Conservation (phyloP, 2,329 filamentous ascomycete species). For the Endoconidiophora laricicola region DNA sequence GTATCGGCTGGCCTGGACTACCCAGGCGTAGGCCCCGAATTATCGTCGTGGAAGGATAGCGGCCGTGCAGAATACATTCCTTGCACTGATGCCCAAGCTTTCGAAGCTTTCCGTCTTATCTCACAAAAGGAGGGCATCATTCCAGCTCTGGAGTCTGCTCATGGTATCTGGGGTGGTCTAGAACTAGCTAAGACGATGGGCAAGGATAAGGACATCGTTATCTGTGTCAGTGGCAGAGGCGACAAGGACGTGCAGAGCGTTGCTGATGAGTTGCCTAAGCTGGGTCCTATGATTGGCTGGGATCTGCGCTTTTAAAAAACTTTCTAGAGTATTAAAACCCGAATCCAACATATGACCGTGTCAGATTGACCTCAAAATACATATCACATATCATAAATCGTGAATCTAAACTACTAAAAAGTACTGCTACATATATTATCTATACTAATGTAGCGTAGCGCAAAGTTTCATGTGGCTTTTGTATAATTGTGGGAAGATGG, state of each 20-base stretch:
- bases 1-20: constrained; percentile 95
- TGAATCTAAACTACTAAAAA: not conserved
- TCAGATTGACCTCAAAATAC: too few relatives aligned
- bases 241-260: constrained; percentile 99
- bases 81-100: constrained; percentile 81
- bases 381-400: not conserved
- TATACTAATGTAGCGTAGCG: too few relatives aligned
- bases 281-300: constrained; percentile 78
- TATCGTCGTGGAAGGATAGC: constrained; percentile 83
- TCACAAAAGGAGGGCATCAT: constrained; percentile 91
- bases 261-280: constrained; percentile 74
- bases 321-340: not conserved
- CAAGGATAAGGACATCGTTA: constrained; percentile 77
- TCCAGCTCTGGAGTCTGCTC: constrained; percentile 81
- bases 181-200: constrained; percentile 85
- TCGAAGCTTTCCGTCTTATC: constrained; percentile 70
- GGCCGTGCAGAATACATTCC: constrained; percentile 75
- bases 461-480: too few relatives aligned
- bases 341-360: not conserved
- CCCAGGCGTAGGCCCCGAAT: constrained; percentile 86
- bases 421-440: not conserved
- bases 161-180: constrained; percentile 79
- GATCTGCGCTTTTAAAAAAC: constrained; percentile 41
- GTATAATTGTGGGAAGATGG: too few relatives aligned
- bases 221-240: constrained; percentile 81